Conservation (phyloP, 768 basidiomycete genomes). For the Suillus decipiens region DNA sequence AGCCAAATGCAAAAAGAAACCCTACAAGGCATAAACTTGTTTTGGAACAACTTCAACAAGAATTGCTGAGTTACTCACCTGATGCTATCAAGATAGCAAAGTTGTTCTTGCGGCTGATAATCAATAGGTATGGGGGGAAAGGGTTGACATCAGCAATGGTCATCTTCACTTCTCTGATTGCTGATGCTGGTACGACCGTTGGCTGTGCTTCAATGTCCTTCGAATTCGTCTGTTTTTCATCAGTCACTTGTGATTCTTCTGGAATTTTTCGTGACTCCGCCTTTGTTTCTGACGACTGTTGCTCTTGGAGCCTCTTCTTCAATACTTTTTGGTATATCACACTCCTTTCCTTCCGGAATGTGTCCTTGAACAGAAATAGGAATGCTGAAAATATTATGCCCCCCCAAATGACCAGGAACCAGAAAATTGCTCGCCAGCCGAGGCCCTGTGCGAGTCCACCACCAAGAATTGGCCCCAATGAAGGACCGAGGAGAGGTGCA, state of each 20-base stretch:
- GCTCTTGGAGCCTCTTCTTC: conserved; percentile 40
- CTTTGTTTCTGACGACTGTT: conserved; percentile 17
- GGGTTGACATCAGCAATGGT: conserved; percentile 75
- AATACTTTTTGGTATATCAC: conserved; percentile 73
- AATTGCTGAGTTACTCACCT: conserved; percentile 20
- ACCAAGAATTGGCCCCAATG: conserved; percentile 69
- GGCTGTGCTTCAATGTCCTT: conserved; percentile 27
- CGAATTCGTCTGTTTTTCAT: neutral
- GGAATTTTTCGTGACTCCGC: conserved; percentile 18
- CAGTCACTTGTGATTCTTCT: conserved; percentile 5
- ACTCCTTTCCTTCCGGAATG: conserved; percentile 81
- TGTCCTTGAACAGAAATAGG: conserved; percentile 73
- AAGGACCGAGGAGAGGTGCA: conserved; percentile 73
- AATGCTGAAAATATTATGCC: conserved; percentile 57
- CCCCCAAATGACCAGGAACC: conserved; percentile 70
- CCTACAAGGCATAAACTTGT: conserved; percentile 40
- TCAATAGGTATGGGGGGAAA: conserved; percentile 56
- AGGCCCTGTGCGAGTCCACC: conserved; percentile 66
- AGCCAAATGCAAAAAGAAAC: conserved; percentile 71
- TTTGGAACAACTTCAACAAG: conserved; percentile 2
- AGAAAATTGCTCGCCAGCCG: conserved; percentile 85
- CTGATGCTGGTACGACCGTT: conserved; percentile 16
- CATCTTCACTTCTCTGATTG: conserved; percentile 44
- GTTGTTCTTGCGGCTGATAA: conserved; percentile 69
- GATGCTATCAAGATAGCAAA: conserved; percentile 50